Evolutionary conservation across 768 basidiomycete genomes (phyloP).

Genomic region (Amanita polypyramis): DNA sequence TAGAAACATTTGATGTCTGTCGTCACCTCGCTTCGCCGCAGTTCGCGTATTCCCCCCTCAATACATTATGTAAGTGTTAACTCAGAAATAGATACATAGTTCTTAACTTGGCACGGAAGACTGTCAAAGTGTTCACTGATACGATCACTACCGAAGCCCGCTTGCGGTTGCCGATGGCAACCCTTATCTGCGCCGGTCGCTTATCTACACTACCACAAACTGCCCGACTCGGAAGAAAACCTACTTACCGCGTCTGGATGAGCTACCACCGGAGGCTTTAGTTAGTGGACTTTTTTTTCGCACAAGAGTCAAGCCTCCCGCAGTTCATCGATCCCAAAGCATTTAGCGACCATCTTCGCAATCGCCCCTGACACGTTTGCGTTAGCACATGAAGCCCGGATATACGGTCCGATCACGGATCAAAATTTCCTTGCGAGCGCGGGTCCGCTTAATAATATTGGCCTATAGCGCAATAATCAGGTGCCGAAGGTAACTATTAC

Average conservation of each 20-base stretch:
- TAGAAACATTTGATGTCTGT: no score
- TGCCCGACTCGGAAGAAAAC: no score
- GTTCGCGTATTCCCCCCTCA: no score
- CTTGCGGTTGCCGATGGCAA: no score
- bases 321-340: conserved; percentile 42
- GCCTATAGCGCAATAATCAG: conserved; percentile 52
- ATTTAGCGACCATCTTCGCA: conserved; percentile 41
- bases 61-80: no score
- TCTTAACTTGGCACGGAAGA: no score
- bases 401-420: conserved; percentile 57
- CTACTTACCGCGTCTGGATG: background rate
- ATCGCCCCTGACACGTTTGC: conserved; percentile 54
- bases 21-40: no score
- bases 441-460: conserved; percentile 51
- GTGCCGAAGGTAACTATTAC: conserved; percentile 50
- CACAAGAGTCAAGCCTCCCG: conserved; percentile 1
- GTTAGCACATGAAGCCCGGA: conserved; percentile 72
- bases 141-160: no score
- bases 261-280: conserved; percentile 20
- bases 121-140: no score
- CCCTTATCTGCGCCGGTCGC: background rate
- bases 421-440: conserved; percentile 68
- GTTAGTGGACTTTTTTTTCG: conserved; percentile 11
- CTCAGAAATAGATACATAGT: no score
- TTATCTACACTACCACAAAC: background rate